Percentiles rank a stretch among this genome's conserved stretches.
Evolutionary conservation across 495 filamentous ascomycete species (phyloP).

Genomic region (Bombardia bombarda): DNA sequence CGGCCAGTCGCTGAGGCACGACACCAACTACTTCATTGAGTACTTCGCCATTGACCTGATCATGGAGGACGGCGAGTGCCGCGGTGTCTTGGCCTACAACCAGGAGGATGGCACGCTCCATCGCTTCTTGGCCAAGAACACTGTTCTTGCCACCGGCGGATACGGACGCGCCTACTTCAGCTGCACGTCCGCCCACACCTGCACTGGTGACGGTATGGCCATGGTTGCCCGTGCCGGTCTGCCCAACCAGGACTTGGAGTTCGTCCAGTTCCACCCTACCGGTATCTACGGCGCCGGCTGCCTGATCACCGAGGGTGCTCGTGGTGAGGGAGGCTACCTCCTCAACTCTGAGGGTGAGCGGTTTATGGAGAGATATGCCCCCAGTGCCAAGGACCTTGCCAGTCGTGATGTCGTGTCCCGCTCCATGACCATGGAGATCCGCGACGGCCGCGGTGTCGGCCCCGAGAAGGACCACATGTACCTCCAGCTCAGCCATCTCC

Average conservation of each 20-base stretch:
- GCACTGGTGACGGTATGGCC: slow-evolving; percentile 96
- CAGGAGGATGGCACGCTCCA: slow-evolving; percentile 97
- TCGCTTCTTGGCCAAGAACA: slow-evolving; percentile 91
- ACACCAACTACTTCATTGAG: slow-evolving; percentile 99
- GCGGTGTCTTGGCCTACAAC: slow-evolving; percentile 93
- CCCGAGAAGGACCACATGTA: slow-evolving; percentile 96
- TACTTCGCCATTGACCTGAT: slow-evolving; percentile 94
- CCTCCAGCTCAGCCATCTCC: slow-evolving; percentile 92
- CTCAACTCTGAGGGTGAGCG: slow-evolving; percentile 95
- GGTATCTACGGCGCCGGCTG: slow-evolving; percentile 99
- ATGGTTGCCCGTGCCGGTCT: slow-evolving; percentile 97
- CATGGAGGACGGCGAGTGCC: slow-evolving; percentile 94
- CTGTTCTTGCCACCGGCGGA: slow-evolving; percentile 89
- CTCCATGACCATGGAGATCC: slow-evolving; percentile 96
- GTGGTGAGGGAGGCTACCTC: slow-evolving; percentile 96
- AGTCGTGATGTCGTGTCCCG: slow-evolving; percentile 89
- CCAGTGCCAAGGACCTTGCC: slow-evolving; percentile 93
- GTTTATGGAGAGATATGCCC: slow-evolving; percentile 98
- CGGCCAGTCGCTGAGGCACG: slow-evolving; percentile 91
- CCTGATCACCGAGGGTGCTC: slow-evolving; percentile 95
- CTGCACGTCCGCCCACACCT: slow-evolving; percentile 95
- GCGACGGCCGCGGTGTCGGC: slow-evolving; percentile 91
- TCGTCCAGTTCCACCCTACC: slow-evolving; percentile 99
- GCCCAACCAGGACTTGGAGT: slow-evolving; percentile 98
- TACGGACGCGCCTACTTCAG: slow-evolving; percentile 97